Evolutionary conservation across 495 filamentous ascomycete species (phyloP).

Genomic region (Aspergillus ellipticus): DNA sequence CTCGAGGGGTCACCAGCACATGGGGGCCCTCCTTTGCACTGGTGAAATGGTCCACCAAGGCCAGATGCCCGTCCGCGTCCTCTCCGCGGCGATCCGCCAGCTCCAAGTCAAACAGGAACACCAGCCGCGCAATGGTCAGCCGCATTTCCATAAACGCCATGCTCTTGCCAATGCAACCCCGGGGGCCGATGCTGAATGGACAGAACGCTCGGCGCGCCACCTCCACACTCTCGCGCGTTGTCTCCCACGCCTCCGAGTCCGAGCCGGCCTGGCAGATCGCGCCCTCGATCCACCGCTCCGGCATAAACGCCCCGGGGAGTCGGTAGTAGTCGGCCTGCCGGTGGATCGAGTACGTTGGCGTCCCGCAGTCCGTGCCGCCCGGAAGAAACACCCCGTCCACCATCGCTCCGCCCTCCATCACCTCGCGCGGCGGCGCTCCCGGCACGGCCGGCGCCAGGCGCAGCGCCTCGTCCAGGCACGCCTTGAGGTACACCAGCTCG

Average conservation of each 20-base stretch:
- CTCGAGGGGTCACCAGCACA: slow-evolving; percentile 26
- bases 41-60: slow-evolving; percentile 47
- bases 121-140: slow-evolving; percentile 45
- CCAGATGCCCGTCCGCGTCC: slow-evolving; percentile 38
- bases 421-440: slow-evolving; percentile 54
- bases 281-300: slow-evolving; percentile 54
- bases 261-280: slow-evolving; percentile 28
- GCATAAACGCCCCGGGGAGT: slow-evolving; percentile 44
- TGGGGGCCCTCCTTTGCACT: slow-evolving; percentile 44
- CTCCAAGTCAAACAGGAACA: slow-evolving; percentile 46
- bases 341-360: slow-evolving; percentile 53
- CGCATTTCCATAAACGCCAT: slow-evolving; percentile 56
- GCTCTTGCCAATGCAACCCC: slow-evolving; percentile 55
- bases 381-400: slow-evolving; percentile 53
- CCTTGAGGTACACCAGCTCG: slow-evolving; percentile 52
- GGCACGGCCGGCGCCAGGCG: slow-evolving; percentile 60
- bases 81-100: slow-evolving; percentile 39
- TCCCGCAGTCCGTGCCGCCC: slow-evolving; percentile 50
- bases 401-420: slow-evolving; percentile 49
- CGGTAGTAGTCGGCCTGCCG: slow-evolving; percentile 54
- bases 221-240: slow-evolving; percentile 37
- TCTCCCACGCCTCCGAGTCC: slow-evolving; percentile 22
- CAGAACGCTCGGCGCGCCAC: slow-evolving; percentile 45
- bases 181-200: slow-evolving; percentile 55
- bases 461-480: slow-evolving; percentile 63